phyloP scores from a whole-genome alignment of 2,329 filamentous ascomycete species.

The Venturia asperata region DNA sequence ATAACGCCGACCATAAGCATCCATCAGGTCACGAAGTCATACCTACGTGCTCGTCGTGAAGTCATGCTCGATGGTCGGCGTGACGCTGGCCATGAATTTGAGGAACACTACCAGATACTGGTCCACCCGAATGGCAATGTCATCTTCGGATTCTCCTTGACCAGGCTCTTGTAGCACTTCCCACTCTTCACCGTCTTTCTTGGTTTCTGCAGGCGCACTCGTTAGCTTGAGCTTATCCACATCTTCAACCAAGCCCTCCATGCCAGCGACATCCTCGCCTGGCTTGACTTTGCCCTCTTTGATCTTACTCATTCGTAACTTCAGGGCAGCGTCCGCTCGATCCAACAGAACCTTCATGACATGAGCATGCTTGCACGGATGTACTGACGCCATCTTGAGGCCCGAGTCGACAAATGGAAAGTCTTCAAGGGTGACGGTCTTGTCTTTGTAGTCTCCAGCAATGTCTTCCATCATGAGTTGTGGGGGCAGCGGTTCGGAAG shows the following conservation, averaged over 20 bases:
- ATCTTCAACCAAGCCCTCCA: conserved; percentile 82
- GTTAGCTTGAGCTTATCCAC: conserved; percentile 58
- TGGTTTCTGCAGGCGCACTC: conserved; percentile 32
- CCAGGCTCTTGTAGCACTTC: conserved; percentile 50
- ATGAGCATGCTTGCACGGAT: conserved; percentile 93
- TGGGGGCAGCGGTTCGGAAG: conserved; percentile 73
- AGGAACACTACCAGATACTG: conserved; percentile 83
- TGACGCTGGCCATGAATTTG: conserved; percentile 70
- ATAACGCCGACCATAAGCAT: not conserved
- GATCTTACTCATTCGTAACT: conserved; percentile 77
- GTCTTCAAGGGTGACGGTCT: conserved; percentile 95
- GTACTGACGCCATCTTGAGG: conserved; percentile 93
- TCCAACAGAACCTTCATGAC: conserved; percentile 98
- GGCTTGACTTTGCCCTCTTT: conserved; percentile 52
- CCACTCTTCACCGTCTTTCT: conserved; percentile 52
- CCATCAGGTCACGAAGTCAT: not conserved
- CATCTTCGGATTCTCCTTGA: conserved; percentile 58
- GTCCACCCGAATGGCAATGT: conserved; percentile 78
- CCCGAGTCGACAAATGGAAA: conserved; percentile 89
- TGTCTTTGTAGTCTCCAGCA: conserved; percentile 93
- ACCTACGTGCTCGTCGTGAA: conserved; percentile 71
- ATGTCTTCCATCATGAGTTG: conserved; percentile 94
- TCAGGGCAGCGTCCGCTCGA: conserved; percentile 86
- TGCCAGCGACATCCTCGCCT: conserved; percentile 41
- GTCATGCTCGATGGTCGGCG: conserved; percentile 94